phyloP scores from a whole-genome alignment of 345 rosid genomes.

The Gossypium bickii region DNA sequence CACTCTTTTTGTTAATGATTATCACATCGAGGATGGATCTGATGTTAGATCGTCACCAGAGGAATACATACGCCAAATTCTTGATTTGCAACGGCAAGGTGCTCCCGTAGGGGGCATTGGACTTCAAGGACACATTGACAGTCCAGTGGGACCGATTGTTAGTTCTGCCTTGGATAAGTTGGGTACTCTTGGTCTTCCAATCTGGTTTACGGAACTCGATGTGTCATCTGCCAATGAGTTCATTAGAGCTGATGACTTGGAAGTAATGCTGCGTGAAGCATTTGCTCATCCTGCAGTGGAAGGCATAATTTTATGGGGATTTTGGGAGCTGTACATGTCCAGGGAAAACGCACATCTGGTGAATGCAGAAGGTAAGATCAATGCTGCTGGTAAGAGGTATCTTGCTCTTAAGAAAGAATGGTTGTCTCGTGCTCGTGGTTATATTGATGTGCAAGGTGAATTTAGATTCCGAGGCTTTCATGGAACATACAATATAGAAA shows the following conservation, averaged over 20 bases:
- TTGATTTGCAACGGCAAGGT: slow-evolving; percentile 68
- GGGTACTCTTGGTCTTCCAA: slow-evolving; percentile 45
- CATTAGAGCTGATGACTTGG: slow-evolving; percentile 75
- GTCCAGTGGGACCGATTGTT: slow-evolving; percentile 48
- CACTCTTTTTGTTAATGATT: slow-evolving; percentile 76
- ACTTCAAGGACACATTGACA: slow-evolving; percentile 35
- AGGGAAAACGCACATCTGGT: slow-evolving; percentile 61
- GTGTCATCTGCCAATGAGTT: slow-evolving; percentile 55
- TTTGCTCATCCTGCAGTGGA: slow-evolving; percentile 83
- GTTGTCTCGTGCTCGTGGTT: slow-evolving; percentile 55
- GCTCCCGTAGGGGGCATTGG: slow-evolving; percentile 30
- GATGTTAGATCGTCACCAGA: slow-evolving; percentile 70
- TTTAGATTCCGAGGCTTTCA: slow-evolving; percentile 65
- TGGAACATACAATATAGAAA: slow-evolving; percentile 59
- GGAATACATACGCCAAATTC: slow-evolving; percentile 44
- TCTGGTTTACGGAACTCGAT: slow-evolving; percentile 59
- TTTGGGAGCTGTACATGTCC: slow-evolving; percentile 90
- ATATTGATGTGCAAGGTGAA: slow-evolving; percentile 45
- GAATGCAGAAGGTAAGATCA: slow-evolving; percentile 75
- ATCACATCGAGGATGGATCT: slow-evolving; percentile 72
- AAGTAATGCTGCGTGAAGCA: slow-evolving; percentile 84
- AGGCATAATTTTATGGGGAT: slow-evolving; percentile 88
- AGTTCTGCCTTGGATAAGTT: slow-evolving; percentile 53
- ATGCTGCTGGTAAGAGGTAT: slow-evolving; percentile 65
- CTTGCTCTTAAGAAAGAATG: slow-evolving; percentile 67